Conservation (phyloP, 2,329 filamentous ascomycete species). For the Rasamsonia emersonii region DNA sequence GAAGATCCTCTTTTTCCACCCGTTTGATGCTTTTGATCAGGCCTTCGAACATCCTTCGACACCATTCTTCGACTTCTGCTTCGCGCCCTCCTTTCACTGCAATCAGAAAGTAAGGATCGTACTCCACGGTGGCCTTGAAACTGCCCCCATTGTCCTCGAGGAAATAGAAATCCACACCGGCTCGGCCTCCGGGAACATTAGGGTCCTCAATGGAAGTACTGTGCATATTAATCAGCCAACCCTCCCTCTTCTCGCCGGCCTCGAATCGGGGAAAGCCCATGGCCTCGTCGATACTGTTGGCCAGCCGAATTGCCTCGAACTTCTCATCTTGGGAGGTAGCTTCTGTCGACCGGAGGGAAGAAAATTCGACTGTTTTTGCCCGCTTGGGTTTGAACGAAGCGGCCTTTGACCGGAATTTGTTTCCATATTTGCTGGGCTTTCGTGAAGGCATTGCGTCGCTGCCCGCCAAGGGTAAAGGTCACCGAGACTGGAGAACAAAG, state of each 20-base stretch:
- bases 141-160: slow-evolving; percentile 79
- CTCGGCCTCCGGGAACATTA: slow-evolving; percentile 71
- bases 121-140: slow-evolving; percentile 94
- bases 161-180: slow-evolving; percentile 95
- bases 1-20: slow-evolving; percentile 85
- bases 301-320: slow-evolving; percentile 73
- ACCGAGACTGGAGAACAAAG: slow-evolving; percentile 9
- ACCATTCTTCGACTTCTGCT: slow-evolving; percentile 93
- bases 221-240: slow-evolving; percentile 95
- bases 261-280: slow-evolving; percentile 95
- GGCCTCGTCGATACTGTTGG: slow-evolving; percentile 82
- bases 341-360: slow-evolving; percentile 65
- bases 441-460: slow-evolving; percentile 37
- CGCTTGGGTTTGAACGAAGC: slow-evolving; percentile 43
- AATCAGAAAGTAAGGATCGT: slow-evolving; percentile 92
- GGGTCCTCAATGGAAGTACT: slow-evolving; percentile 79
- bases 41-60: slow-evolving; percentile 68
- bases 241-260: slow-evolving; percentile 70
- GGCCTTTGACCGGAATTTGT: slow-evolving; percentile 39
- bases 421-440: slow-evolving; percentile 58
- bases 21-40: slow-evolving; percentile 68
- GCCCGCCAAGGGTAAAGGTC: slow-evolving; percentile 16
- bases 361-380: slow-evolving; percentile 71
- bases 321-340: slow-evolving; percentile 88
- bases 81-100: slow-evolving; percentile 83